Base-by-base conservation (phyloP, 495 filamentous ascomycete genomes). In the Mytilinidion resinicola region DNA sequence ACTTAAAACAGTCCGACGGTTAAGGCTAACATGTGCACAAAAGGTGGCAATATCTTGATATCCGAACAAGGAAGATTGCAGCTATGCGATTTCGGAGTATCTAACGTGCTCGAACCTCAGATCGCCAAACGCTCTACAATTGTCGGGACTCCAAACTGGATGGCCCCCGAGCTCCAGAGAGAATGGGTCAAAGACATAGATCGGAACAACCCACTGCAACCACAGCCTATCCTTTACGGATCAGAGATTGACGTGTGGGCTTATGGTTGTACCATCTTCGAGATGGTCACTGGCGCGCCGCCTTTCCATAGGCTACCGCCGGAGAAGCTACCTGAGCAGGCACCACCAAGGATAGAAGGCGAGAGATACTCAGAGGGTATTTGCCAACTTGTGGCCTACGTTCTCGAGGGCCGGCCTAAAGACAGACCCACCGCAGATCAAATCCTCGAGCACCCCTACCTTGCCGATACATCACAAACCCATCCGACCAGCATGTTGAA, bases 11-110 rank as follows among this genome's bases (percentile, higher is more conserved):
- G 4, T 12, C 6, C 35, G 1, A 34, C 19, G 15, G 8, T 10
- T 9, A 53, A n/a, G 15, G 21, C 48, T 53, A 53, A 53, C 30
- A 7, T 12, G 20, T 17, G 35, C 7, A 4, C 8, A 8, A 19
- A 35, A 88, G 86, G 84, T 67, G 91, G 89, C 34, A 98, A 98
- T 65, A 83, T 98, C 38, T 78, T 97, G 50, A 83, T 97, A 51
- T 88, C 88, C 30, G 92, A 96, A 70, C 82, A 89, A 57, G 93
- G 93, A 4, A 79, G 79, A 19, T 78, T 97, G 10, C 89, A 97
- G 67, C 82, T 98, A 21, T 96, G 93, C 68, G 93, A 98, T 68
- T 98, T 97, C 70, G 93, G 93, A 55, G 90, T 98, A 53, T 88
- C 92, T 19, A 92, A 89, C 48, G 78, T 95, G 55, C 77, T 96